A percentile compares a stretch with the other conserved stretches of the same genome.
phyloP scores from a whole-genome alignment of 306 rosid species.

The Fagus sylvatica region DNA sequence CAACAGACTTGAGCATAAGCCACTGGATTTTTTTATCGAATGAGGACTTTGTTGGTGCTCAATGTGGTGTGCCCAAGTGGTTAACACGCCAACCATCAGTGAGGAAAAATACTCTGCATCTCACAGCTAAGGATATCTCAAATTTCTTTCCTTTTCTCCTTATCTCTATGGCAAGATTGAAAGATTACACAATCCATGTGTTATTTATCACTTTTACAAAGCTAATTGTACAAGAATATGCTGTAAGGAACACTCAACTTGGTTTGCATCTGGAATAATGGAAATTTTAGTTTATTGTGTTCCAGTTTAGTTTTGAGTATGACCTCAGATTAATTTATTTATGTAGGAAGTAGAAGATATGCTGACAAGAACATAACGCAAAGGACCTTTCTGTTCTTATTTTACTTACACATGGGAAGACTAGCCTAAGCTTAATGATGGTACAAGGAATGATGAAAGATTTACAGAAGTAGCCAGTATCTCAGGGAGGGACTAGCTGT shows the following conservation, averaged over 20 bases:
- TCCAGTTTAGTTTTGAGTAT: not conserved
- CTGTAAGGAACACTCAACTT: not conserved
- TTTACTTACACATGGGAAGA: not conserved
- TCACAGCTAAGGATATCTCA: not conserved
- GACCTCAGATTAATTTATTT: not conserved
- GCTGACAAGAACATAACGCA: not conserved
- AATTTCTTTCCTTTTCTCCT: not conserved
- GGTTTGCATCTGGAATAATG: not conserved
- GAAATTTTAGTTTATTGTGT: not conserved
- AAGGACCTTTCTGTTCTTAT: not conserved
- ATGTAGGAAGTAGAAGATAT: not conserved
- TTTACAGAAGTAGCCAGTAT: not conserved
- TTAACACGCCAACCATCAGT: not conserved
- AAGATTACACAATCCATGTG: not conserved
- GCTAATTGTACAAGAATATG: not conserved
- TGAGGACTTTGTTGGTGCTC: not conserved
- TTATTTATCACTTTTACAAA: not conserved
- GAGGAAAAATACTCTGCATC: not conserved
- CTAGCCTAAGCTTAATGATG: not conserved
- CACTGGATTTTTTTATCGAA: not conserved
- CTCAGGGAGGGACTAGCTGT: not conserved
- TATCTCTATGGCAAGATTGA: not conserved
- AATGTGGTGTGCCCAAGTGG: not conserved
- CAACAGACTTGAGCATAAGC: not conserved
- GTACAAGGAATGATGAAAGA: not conserved